Conservation (phyloP, 805 yeast species). For the Starmera caribaea region DNA sequence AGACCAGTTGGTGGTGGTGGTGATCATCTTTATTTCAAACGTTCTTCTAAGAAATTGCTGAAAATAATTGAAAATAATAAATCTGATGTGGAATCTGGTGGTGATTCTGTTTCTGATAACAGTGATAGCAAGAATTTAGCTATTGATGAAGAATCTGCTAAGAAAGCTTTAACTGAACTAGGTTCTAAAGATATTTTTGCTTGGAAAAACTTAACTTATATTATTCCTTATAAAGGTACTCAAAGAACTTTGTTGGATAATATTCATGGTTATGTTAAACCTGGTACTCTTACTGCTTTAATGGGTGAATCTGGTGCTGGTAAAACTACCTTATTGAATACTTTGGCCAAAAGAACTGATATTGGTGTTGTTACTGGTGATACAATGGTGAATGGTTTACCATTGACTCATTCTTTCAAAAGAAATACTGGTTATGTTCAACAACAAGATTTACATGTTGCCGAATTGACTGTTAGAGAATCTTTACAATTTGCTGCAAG, state of each 20-base stretch:
- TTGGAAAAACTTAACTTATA: constrained; percentile 24
- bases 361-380: constrained; percentile 50
- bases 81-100: constrained; percentile 6
- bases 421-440: constrained; percentile 52
- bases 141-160: constrained; percentile 1
- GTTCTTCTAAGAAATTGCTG: constrained; percentile 23
- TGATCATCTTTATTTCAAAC: constrained; percentile 38
- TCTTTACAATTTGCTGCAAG: constrained; percentile 42
- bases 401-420: constrained; percentile 39
- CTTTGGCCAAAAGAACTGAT: constrained; percentile 40
- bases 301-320: constrained; percentile 65
- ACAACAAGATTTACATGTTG: constrained; percentile 48
- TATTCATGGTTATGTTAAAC: constrained; percentile 58
- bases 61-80: background rate
- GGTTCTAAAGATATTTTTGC: constrained; percentile 21
- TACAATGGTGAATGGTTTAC: constrained; percentile 45
- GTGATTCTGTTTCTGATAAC: background rate
- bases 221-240: constrained; percentile 22
- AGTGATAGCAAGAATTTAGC: constrained; percentile 1
- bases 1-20: constrained; percentile 27
- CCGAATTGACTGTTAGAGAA: constrained; percentile 42
- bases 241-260: constrained; percentile 39
- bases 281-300: constrained; percentile 48
- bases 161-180: constrained; percentile 16
- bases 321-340: constrained; percentile 46